phyloP scores from a whole-genome alignment of 768 basidiomycete species.

The Gyrodon lividus region DNA sequence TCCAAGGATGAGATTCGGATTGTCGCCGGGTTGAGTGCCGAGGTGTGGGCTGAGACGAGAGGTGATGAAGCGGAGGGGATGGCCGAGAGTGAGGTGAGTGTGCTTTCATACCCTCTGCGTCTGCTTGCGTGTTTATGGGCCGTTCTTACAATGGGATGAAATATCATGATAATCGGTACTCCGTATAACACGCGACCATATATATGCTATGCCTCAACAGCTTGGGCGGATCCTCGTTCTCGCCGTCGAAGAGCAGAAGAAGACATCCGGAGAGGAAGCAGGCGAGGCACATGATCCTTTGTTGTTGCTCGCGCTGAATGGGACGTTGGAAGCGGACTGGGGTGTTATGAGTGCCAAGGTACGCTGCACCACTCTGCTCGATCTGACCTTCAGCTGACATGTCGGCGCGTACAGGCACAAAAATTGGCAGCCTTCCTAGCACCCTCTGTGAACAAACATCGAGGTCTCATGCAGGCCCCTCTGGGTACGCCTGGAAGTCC shows the following conservation, averaged over 20 bases:
- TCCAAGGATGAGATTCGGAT: conserved; percentile 75
- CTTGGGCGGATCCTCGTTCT: conserved; percentile 70
- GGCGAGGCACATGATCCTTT: conserved; percentile 45
- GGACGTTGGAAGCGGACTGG: conserved; percentile 62
- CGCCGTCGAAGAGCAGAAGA: conserved; percentile 48
- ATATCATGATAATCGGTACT: neutral
- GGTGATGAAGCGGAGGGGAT: conserved; percentile 52
- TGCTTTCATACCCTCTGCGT: neutral
- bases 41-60: conserved; percentile 76
- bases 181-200: neutral
- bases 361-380: conserved; percentile 11
- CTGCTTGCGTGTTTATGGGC: neutral
- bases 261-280: conserved; percentile 5
- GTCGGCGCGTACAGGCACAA: conserved; percentile 25
- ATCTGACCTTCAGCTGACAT: neutral
- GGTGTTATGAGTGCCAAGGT: conserved; percentile 64
- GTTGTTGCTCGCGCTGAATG: conserved; percentile 69
- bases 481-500: conserved; percentile 1
- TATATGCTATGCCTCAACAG: conserved; percentile 33
- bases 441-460: conserved; percentile 38
- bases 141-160: neutral
- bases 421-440: conserved; percentile 34
- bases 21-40: conserved; percentile 67
- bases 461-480: conserved; percentile 23
- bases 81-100: conserved; percentile 74